Base-by-base conservation (phyloP, 2,329 filamentous ascomycete species). In the Ceratocystis destructans region DNA sequence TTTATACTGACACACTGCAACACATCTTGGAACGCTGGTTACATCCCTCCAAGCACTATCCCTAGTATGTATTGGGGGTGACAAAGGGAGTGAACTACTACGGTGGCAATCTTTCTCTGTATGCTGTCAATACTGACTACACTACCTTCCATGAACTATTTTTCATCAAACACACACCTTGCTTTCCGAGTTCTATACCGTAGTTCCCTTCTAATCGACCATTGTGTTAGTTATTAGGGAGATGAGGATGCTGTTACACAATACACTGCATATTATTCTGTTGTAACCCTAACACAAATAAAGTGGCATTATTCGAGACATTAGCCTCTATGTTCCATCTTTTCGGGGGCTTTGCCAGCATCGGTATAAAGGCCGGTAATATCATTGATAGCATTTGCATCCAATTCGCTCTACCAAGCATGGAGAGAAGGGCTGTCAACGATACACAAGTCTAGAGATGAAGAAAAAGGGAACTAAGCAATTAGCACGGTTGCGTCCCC, bases 171-270 rank as follows among this genome's bases (percentile, higher is more conserved):
- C 3, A 15, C 12, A 15, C 10, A 15, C 37, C 4, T 37, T 59
- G 25, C 2, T 12, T 12, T 5, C 48, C 28, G 15, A 59, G 17
- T 37, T 33, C 17, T 20, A 5, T 37, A 17, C 28, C 55, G 10
- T n/a, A 59, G 25, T 22, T 28, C 48, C n/a, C 17, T 59, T 59
- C 8, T 5, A 25, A 41, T 41, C 37, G 4, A 15, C 37, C 37
- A 41, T 15, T 12, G 37, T 41, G 4, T 15, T 41, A 15, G 37
- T 41, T 33, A 8, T 37, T 10, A 7, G 25, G 28, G 28, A 59
- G 25, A 31, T 31, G 55, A 59, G 55, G 25, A 59, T 37, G 17
- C 17, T 31, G 55, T 59, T 59, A 59, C 55, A 59, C 55, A 59
- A 20, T 10, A 33, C 15, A 12, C 37, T 37, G 1, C 12, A 3